These are phyloP conservation scores for Metrosideros polymorpha DNA, from an alignment of 441 rosid species.

Conservation along the genomic window DNA sequence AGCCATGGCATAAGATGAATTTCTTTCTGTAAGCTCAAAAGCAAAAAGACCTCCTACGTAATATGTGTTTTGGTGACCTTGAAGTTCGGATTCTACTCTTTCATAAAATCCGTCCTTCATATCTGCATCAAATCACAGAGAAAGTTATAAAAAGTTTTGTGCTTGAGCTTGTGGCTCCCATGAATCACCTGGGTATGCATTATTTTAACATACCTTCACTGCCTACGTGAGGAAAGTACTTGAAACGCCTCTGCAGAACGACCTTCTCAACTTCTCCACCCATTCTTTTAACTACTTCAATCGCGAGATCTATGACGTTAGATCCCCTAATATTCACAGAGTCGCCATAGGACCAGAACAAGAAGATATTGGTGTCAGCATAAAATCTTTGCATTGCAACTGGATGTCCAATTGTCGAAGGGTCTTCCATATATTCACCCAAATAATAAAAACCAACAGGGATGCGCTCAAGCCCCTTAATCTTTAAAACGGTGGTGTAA, in stretches of 20 bases:
- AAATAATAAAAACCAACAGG: conserved; percentile 65
- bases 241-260: conserved; percentile 49
- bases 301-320: conserved; percentile 35
- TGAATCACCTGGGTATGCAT: not conserved
- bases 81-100: conserved; percentile 49
- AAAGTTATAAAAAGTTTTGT: conserved; percentile 4
- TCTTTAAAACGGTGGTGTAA: conserved; percentile 53
- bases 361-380: conserved; percentile 51
- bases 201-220: conserved; percentile 38
- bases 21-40: conserved; percentile 69
- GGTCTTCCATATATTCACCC: conserved; percentile 57
- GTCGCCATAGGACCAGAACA: conserved; percentile 70
- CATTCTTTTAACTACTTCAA: conserved; percentile 27
- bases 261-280: conserved; percentile 45
- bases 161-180: not conserved
- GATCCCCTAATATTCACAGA: conserved; percentile 34
- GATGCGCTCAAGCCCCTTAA: conserved; percentile 45
- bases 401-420: conserved; percentile 54
- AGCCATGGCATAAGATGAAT: conserved; percentile 60
- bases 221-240: conserved; percentile 62
- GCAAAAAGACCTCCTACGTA: conserved; percentile 68
- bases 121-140: conserved; percentile 26
- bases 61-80: conserved; percentile 47
- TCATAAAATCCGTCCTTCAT: conserved; percentile 64
- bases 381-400: conserved; percentile 73